Evolutionary conservation across 2,329 filamentous ascomycete species (phyloP).

Genomic region (Monilinia fructicola): DNA sequence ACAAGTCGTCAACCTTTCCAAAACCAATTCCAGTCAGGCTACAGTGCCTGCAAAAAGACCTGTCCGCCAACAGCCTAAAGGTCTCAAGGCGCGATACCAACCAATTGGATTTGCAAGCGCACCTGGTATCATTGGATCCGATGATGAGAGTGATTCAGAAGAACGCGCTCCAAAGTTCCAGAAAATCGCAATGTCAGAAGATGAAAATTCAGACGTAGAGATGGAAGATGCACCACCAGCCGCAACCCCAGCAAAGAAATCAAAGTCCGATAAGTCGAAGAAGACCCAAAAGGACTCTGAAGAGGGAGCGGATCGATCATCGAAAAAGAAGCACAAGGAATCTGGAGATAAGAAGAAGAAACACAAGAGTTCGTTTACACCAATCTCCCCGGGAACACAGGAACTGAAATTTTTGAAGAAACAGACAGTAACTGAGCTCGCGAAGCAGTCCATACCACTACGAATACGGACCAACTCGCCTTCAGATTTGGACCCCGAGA

Average conservation of each 20-base stretch:
- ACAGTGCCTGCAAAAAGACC: slow-evolving; percentile 51
- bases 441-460: slow-evolving; percentile 8
- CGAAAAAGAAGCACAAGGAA: slow-evolving; percentile 35
- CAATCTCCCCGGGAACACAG: slow-evolving; percentile 1
- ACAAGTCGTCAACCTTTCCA: slow-evolving; percentile 55
- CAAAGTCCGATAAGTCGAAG: slow-evolving; percentile 17
- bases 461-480: background rate
- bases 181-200: slow-evolving; percentile 8
- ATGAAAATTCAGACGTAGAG: slow-evolving; percentile 26
- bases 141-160: slow-evolving; percentile 31
- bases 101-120: slow-evolving; percentile 60
- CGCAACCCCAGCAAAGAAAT: slow-evolving; percentile 19
- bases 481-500: slow-evolving; percentile 13
- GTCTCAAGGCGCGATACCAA: slow-evolving; percentile 64
- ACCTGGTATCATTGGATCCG: slow-evolving; percentile 44
- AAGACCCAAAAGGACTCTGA: slow-evolving; percentile 24
- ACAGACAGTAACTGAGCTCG: slow-evolving; percentile 4
- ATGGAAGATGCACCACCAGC: slow-evolving; percentile 29
- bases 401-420: slow-evolving; percentile 12
- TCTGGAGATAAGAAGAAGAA: slow-evolving; percentile 31
- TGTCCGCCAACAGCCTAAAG: slow-evolving; percentile 64
- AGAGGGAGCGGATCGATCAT: slow-evolving; percentile 19
- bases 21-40: slow-evolving; percentile 34
- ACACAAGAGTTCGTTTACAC: slow-evolving; percentile 29
- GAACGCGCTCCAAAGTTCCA: slow-evolving; percentile 23